Conservation (phyloP, 805 yeast genomes). For the Pichia rugopelliculosa region DNA sequence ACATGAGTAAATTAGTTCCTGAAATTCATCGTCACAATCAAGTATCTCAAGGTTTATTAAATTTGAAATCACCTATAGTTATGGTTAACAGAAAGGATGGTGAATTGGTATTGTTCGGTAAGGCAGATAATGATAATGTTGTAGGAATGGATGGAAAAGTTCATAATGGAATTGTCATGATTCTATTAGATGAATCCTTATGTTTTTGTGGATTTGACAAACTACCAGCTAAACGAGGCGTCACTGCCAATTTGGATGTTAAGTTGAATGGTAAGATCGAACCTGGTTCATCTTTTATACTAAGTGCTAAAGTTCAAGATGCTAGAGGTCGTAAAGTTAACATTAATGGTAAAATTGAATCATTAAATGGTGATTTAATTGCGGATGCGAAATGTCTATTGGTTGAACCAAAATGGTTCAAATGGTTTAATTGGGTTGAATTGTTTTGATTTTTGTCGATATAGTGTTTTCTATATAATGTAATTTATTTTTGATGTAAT, state of each 20-base stretch:
- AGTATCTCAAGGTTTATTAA: constrained; percentile 65
- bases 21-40: constrained; percentile 52
- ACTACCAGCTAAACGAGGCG: constrained; percentile 78
- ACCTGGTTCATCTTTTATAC: constrained; percentile 56
- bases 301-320: constrained; percentile 60
- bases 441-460: constrained; percentile 1
- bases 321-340: constrained; percentile 74
- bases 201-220: constrained; percentile 80
- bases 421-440: constrained; percentile 50
- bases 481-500: neutral
- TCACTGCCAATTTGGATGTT: constrained; percentile 71
- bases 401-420: constrained; percentile 88
- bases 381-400: constrained; percentile 65
- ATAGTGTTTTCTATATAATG: neutral
- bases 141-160: constrained; percentile 65
- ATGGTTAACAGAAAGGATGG: constrained; percentile 45
- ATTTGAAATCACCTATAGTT: constrained; percentile 64
- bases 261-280: constrained; percentile 55
- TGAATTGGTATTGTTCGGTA: constrained; percentile 57
- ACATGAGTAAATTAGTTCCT: constrained; percentile 45
- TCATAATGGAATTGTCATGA: constrained; percentile 75
- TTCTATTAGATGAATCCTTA: constrained; percentile 76
- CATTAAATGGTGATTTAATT: constrained; percentile 10
- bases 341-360: constrained; percentile 48
- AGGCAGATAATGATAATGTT: constrained; percentile 53